A percentile compares a stretch with the other conserved stretches of the same genome.
Conservation (phyloP, 805 yeast species). For the Starmerella roubikii region DNA sequence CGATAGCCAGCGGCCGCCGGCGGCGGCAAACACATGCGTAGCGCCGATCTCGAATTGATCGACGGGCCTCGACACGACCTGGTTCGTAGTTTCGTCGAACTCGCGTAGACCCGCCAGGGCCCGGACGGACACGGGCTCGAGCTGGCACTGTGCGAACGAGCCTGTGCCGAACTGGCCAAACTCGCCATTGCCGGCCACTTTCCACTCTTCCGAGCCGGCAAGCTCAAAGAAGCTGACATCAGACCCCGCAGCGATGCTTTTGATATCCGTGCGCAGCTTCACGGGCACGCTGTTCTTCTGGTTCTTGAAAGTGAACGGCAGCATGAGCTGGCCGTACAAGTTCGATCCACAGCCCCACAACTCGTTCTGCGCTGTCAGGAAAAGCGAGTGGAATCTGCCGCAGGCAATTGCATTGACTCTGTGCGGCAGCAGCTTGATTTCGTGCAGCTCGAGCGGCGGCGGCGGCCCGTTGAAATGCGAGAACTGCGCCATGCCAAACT, state of each 20-base stretch:
- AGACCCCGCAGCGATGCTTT: constrained; percentile 54
- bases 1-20: constrained; percentile 32
- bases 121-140: constrained; percentile 48
- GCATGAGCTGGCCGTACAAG: constrained; percentile 71
- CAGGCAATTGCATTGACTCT: constrained; percentile 47
- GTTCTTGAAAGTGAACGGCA: constrained; percentile 48
- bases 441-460: constrained; percentile 35
- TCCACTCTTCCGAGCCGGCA: constrained; percentile 7
- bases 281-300: constrained; percentile 63
- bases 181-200: constrained; percentile 73
- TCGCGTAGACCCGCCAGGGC: constrained; percentile 37
- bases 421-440: constrained; percentile 45
- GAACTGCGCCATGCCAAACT: constrained; percentile 64
- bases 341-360: constrained; percentile 84
- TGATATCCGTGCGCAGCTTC: constrained; percentile 29
- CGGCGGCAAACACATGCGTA: constrained; percentile 50
- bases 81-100: constrained; percentile 36
- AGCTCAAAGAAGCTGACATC: constrained; percentile 31
- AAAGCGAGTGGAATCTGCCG: constrained; percentile 63
- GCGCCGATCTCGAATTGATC: constrained; percentile 45
- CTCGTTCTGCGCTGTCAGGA: constrained; percentile 48
- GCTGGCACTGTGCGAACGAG: constrained; percentile 57
- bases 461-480: constrained; percentile 55
- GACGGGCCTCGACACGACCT: constrained; percentile 36
- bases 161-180: constrained; percentile 80